Evolutionary conservation across 352 stramenopile genomes (phyloP).

Genomic region (Pythium coloratum): DNA sequence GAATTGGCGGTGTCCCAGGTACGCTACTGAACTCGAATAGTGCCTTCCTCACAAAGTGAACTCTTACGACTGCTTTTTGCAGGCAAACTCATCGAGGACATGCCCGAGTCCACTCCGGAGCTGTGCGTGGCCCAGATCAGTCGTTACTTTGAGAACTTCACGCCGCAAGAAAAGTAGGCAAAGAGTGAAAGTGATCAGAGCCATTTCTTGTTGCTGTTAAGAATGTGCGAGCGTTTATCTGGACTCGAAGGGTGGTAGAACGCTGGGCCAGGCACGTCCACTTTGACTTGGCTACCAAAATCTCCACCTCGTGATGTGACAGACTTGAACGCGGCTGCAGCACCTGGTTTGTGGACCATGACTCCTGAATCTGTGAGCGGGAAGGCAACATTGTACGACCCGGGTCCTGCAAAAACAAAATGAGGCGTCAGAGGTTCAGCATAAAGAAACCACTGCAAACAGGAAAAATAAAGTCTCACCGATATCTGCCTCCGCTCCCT

Average conservation of each 20-base stretch:
- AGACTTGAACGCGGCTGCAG: constrained; percentile 32
- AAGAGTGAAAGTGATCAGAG: constrained; percentile 35
- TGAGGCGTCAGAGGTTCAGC: not conserved
- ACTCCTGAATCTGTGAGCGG: constrained; percentile 21
- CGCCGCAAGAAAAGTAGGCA: constrained; percentile 32
- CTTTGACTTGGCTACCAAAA: constrained; percentile 20
- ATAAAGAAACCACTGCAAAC: not conserved
- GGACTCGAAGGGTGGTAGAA: constrained; percentile 64
- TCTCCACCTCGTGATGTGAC: constrained; percentile 39
- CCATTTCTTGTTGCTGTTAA: constrained; percentile 85
- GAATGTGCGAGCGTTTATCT: constrained; percentile 61
- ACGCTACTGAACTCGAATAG: not conserved
- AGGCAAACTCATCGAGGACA: constrained; percentile 74
- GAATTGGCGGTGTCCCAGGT: constrained; percentile 74
- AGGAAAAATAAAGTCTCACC: constrained; percentile 23
- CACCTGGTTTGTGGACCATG: constrained; percentile 18
- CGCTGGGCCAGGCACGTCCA: constrained; percentile 46
- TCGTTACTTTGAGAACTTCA: constrained; percentile 87
- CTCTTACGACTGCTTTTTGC: not conserved
- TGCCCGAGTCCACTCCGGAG: constrained; percentile 82
- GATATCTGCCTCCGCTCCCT: constrained; percentile 43
- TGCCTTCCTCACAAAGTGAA: not conserved
- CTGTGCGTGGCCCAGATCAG: constrained; percentile 69
- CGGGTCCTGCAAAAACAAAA: constrained; percentile 37
- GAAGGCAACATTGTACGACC: constrained; percentile 40